Evolutionary conservation across 2,329 filamentous ascomycete species (phyloP).

Genomic region (Curvularia spicifera): DNA sequence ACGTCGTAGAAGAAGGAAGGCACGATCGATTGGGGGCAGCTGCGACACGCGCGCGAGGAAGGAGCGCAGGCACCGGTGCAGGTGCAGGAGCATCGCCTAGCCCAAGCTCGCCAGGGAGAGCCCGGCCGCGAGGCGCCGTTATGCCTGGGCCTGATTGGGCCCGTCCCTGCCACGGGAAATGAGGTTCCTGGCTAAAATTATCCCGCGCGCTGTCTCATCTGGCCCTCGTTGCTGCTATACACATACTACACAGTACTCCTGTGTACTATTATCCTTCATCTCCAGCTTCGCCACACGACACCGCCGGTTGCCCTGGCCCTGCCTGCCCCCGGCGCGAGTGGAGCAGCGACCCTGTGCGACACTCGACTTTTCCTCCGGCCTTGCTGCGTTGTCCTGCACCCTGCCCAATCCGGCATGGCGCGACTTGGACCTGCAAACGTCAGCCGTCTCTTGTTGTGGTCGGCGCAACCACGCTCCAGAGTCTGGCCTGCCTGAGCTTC

Average conservation of each 20-base stretch:
- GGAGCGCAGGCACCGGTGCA: constrained; percentile 2
- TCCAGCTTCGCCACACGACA: not conserved
- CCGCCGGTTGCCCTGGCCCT: not conserved
- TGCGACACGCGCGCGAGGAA: constrained; percentile 17
- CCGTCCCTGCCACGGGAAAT: constrained; percentile 34
- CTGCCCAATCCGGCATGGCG: constrained; percentile 7
- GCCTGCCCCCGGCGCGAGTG: no score
- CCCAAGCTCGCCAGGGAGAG: constrained; percentile 15
- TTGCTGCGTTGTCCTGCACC: constrained; percentile 9
- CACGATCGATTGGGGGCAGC: constrained; percentile 33
- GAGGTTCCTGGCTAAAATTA: constrained; percentile 39
- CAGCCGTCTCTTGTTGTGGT: not conserved
- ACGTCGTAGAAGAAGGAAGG: constrained; percentile 28
- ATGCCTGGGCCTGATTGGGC: constrained; percentile 34
- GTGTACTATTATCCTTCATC: not conserved
- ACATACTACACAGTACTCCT: no score
- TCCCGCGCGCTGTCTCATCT: constrained; percentile 20
- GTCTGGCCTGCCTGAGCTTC: not conserved
- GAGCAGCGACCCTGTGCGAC: not conserved
- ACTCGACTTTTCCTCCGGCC: not conserved
- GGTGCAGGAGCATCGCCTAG: constrained; percentile 11
- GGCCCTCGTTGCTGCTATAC: not conserved
- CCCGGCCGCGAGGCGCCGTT: constrained; percentile 25
- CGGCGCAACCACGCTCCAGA: not conserved
- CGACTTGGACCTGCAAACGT: constrained; percentile 2